These are phyloP conservation scores for Colletotrichum chrysophilum DNA, from an alignment of 2,329 filamentous ascomycete species.

Conservation along the genomic window DNA sequence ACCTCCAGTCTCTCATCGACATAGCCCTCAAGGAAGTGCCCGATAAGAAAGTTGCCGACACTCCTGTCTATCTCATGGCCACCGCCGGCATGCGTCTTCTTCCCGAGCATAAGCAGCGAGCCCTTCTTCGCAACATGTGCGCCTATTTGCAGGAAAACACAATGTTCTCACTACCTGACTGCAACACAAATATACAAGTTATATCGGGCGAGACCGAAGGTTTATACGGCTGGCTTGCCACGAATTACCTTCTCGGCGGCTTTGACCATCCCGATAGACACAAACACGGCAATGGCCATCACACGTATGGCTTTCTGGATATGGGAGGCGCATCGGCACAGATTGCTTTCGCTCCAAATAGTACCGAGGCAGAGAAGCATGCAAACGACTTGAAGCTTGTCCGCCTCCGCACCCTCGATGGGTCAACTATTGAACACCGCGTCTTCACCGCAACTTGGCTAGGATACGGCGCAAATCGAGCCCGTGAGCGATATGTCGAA, in stretches of 20 bases:
- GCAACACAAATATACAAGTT: constrained; percentile 86
- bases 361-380: constrained; percentile 88
- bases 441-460: constrained; percentile 98
- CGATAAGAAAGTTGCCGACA: constrained; percentile 75
- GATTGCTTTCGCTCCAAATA: constrained; percentile 95
- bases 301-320: constrained; percentile 96
- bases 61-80: constrained; percentile 92
- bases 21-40: constrained; percentile 85
- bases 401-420: constrained; percentile 83
- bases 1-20: constrained; percentile 79
- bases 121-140: constrained; percentile 80
- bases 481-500: constrained; percentile 83
- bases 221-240: constrained; percentile 95
- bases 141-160: constrained; percentile 79
- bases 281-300: constrained; percentile 83
- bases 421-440: constrained; percentile 77
- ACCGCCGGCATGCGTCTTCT: constrained; percentile 95
- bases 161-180: constrained; percentile 87
- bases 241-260: constrained; percentile 91
- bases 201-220: constrained; percentile 96
- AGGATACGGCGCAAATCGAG: constrained; percentile 95
- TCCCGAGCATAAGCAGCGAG: constrained; percentile 72
- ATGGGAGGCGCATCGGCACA: constrained; percentile 99
- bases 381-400: constrained; percentile 87
- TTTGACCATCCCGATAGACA: constrained; percentile 81